Evolutionary conservation across 192 early-diverging fungal genomes (phyloP), one percentile per base, ranked within the genome.

Genomic region (Coemansia sp.): DNA sequence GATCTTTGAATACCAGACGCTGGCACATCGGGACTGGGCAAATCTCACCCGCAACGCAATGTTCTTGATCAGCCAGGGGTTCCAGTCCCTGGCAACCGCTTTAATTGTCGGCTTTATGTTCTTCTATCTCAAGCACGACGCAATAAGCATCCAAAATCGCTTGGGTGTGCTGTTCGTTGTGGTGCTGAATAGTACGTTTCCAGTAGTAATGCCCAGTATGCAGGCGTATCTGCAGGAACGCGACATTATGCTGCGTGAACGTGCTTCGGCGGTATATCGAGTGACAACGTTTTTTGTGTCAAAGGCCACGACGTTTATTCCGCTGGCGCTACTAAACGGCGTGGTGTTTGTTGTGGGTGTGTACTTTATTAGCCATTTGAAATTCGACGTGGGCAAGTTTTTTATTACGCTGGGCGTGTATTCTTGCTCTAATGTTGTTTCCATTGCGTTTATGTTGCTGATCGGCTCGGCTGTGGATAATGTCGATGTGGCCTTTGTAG

Each of bases 221-320:
- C 54, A 61, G 5, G 53, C 59, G 11, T 80, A 74, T 44, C 54
- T 74, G 2, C 39, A 68, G 26, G 70, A 84, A 50, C 72, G 79
- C 13, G 73, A 65, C 37, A 83, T 83, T 40, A 81, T 87, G 72
- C 61, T 78, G 12, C 70, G 86, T 5, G 88, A 90, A 63, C 78
- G 87, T 3, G 75, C 84, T 7, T 52, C 79, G 14, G 83, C 82
- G 0, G 70, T 80, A 11, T 90, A 87, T 72, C 63, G 88, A 11
- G 65, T 82, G 18, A 80, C 80, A 12, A 63, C 84, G 36, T 86
- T 79, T 38, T 88, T 79, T 47, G 60, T 86, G 39, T 79, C 86
- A 39, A 88, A 87, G 59, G 64, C 83, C 36, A 65, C 84, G 5
- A 76, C 81, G 13, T 71, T 80, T 30, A 49, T 80, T 37, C 77